A percentile compares a stretch with the other conserved stretches of the same genome.
Evolutionary conservation across 495 filamentous ascomycete species (phyloP).

Genomic region (Penicillium flavigenum): DNA sequence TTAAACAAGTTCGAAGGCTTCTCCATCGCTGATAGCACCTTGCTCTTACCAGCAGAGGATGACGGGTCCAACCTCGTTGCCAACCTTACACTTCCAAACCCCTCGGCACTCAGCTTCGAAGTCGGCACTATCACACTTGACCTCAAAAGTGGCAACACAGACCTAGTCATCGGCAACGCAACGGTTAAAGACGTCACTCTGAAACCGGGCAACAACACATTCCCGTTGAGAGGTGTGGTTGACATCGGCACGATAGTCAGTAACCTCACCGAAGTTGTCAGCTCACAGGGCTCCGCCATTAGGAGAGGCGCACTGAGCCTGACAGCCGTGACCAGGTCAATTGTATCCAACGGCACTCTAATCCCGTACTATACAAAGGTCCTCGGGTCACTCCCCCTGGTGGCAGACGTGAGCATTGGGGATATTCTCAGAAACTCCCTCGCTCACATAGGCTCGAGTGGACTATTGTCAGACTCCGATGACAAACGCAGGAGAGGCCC

Average conservation of each 20-base stretch:
- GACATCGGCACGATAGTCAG: constrained; percentile 31
- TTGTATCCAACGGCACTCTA: constrained; percentile 31
- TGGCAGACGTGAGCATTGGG: constrained; percentile 28
- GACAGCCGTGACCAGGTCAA: constrained; percentile 27
- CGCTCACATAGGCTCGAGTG: constrained; percentile 16
- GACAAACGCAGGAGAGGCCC: constrained; percentile 1
- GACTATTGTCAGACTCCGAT: constrained; percentile 8
- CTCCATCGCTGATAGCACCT: constrained; percentile 27
- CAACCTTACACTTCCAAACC: constrained; percentile 40
- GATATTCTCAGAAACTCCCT: constrained; percentile 37
- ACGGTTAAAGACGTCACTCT: constrained; percentile 57
- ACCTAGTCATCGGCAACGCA: constrained; percentile 49
- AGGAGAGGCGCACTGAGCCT: constrained; percentile 33
- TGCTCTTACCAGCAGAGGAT: constrained; percentile 27
- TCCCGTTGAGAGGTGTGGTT: constrained; percentile 45
- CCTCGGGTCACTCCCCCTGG: constrained; percentile 32
- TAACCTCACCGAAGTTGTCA: constrained; percentile 30
- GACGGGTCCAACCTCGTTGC: constrained; percentile 40
- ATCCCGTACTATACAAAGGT: constrained; percentile 41
- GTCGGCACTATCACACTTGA: constrained; percentile 37
- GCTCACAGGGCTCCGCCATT: constrained; percentile 26
- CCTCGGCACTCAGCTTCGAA: constrained; percentile 33
- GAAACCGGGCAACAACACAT: constrained; percentile 57
- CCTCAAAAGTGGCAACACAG: constrained; percentile 28
- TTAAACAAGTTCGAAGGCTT: constrained; percentile 34